Conservation (phyloP, 2,329 filamentous ascomycete species). For the Colletotrichum costaricense region DNA sequence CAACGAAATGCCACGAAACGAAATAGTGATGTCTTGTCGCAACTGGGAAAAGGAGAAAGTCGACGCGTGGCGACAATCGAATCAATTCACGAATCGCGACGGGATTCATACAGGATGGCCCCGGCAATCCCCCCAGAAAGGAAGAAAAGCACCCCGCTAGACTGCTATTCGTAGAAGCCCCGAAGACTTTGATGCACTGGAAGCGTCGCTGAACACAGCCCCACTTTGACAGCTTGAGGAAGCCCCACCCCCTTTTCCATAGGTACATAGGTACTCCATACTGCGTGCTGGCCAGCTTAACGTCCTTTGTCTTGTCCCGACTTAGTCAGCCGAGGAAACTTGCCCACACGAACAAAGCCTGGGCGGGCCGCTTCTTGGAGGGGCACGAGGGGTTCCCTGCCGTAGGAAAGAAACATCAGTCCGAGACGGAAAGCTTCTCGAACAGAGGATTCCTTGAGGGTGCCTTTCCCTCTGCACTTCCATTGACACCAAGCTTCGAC, state of each 20-base stretch:
- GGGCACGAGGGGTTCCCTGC: neutral
- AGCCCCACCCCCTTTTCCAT: conserved; percentile 9
- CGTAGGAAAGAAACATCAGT: neutral
- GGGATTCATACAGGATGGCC: conserved; percentile 17
- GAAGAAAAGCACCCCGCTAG: neutral
- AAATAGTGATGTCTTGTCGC: neutral
- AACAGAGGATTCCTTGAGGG: no score
- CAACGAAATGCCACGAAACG: neutral
- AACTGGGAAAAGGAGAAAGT: conserved; percentile 20
- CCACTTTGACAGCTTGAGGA: neutral
- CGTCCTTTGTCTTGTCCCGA: no score
- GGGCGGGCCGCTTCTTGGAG: neutral
- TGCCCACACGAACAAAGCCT: no score
- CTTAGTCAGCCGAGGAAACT: neutral
- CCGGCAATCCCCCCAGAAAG: conserved; percentile 7
- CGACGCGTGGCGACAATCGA: conserved; percentile 27
- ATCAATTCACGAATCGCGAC: conserved; percentile 29
- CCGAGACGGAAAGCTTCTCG: neutral
- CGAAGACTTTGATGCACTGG: neutral
- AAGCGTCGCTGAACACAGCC: neutral
- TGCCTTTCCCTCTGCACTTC: neutral
- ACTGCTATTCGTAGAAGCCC: no score
- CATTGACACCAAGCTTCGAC: neutral
- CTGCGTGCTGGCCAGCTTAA: no score
- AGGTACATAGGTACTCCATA: no score